Evolutionary conservation across 2,329 filamentous ascomycete species (phyloP), one percentile per base, ranked within the genome.

Genomic region (Colletotrichum tofieldiae): DNA sequence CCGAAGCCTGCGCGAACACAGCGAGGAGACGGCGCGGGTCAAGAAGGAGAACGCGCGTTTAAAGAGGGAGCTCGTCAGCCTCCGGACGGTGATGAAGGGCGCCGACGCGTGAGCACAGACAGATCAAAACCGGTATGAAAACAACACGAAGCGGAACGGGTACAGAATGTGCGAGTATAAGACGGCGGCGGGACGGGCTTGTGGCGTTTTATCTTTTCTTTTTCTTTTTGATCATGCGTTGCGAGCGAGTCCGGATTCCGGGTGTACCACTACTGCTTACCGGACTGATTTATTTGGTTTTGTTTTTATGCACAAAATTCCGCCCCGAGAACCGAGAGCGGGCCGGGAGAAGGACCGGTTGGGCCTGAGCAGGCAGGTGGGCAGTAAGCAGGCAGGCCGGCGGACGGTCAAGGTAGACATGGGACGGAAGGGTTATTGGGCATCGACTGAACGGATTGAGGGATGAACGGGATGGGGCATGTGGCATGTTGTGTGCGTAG

Each of bases 1-100:
- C 78, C 84, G 84, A 45, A 90, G 91, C 78, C 81, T 98, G 72
- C 92, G 89, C 76, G 93, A 94, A 75, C 88, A 90, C 63, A 88
- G 93, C 75, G 95, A 97, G 73, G 95, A 98, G 82, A 89, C 91
- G 68, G 91, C 90, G 35, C 89, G 91, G 75, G 82, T 95, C 75
- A 94, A 94, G 84, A 95, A 94, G 83, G 96, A 98, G 81, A 98
- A 97, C 79, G 90, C 92, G 67, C 87, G 94, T 74, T 82, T 98
- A 77, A 95, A 93, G 85, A 88, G 95, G 77, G 95, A 98, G 84
- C 91, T 95, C 78, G 89, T 93, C 43, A 94, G 93, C 63, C 83
- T 93, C 76, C 85, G 89, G 77, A 86, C 90, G 59, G 78, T 88
- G 75, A 77, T 90, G 68, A 89, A 86, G 81, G 84, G 83, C 18